phyloP scores from a whole-genome alignment of 2,329 filamentous ascomycete species.

The Cryphonectria parasitica region DNA sequence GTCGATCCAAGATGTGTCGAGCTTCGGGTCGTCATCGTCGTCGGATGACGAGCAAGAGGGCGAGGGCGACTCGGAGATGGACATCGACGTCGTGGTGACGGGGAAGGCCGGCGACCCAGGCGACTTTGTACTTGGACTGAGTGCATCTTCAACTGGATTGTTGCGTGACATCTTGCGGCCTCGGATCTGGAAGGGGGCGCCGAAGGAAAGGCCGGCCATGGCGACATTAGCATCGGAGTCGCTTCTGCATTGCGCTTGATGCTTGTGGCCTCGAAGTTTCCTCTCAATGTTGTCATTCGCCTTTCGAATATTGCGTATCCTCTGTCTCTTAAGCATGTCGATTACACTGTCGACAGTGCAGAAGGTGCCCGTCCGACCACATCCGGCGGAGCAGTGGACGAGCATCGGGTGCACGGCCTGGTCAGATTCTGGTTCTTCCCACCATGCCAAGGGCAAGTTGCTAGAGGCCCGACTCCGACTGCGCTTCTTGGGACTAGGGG shows the following conservation, averaged over 20 bases:
- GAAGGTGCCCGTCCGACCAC: constrained; percentile 93
- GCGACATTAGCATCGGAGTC: constrained; percentile 51
- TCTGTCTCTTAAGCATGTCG: constrained; percentile 93
- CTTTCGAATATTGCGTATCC: constrained; percentile 38
- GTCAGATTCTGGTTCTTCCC: constrained; percentile 63
- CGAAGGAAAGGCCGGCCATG: constrained; percentile 41
- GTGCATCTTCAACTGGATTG: constrained; percentile 23
- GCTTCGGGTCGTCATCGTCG: constrained; percentile 27
- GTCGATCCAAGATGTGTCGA: constrained; percentile 67
- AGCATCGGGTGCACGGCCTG: constrained; percentile 69
- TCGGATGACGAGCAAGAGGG: constrained; percentile 25
- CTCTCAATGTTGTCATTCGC: constrained; percentile 36
- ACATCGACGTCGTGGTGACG: constrained; percentile 34
- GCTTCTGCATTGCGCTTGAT: constrained; percentile 30
- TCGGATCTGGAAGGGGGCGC: constrained; percentile 8
- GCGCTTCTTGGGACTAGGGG: constrained; percentile 31
- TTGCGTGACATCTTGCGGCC: constrained; percentile 30
- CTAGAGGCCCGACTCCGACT: constrained; percentile 25
- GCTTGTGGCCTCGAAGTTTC: constrained; percentile 26
- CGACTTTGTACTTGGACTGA: constrained; percentile 28
- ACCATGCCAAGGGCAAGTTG: constrained; percentile 47
- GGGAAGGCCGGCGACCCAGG: constrained; percentile 34
- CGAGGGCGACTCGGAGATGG: constrained; percentile 21
- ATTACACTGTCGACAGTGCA: constrained; percentile 96
- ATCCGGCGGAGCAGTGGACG: constrained; percentile 95